These are phyloP conservation scores for Ophiostoma triangulosporum DNA, from an alignment of 2,329 filamentous ascomycete species.

Conservation along the genomic window DNA sequence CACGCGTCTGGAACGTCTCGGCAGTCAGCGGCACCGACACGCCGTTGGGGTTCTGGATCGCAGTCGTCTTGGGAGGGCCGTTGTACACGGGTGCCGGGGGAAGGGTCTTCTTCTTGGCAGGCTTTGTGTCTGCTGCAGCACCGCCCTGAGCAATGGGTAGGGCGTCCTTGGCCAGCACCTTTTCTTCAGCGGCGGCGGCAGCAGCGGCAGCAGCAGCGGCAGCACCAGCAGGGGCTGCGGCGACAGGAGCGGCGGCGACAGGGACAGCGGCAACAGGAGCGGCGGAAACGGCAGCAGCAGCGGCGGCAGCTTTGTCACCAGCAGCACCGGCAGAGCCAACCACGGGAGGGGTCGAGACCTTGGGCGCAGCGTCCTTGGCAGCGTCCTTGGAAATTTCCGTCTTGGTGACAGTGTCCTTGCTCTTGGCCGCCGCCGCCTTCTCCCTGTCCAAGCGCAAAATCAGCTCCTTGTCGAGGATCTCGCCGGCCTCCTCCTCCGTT, in stretches of 20 bases:
- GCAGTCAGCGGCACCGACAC: conserved; percentile 62
- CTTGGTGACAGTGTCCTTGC: conserved; percentile 10
- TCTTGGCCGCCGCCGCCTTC: conserved; percentile 5
- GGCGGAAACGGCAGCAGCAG: not conserved
- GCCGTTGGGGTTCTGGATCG: conserved; percentile 61
- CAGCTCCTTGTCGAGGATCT: conserved; percentile 9
- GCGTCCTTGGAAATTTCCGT: conserved; percentile 20
- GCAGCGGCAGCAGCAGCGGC: not conserved
- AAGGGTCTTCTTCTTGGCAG: conserved; percentile 15
- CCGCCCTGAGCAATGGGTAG: conserved; percentile 9
- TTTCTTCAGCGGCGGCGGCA: conserved; percentile 2
- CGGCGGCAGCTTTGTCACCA: not conserved
- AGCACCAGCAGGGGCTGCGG: not conserved
- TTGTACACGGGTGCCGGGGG: not conserved
- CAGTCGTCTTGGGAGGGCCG: conserved; percentile 36
- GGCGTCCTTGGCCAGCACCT: conserved; percentile 12
- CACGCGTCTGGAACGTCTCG: conserved; percentile 72
- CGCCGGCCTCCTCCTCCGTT: conserved; percentile 19
- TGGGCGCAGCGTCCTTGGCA: conserved; percentile 3
- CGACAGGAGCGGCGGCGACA: not conserved
- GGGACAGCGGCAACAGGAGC: not conserved
- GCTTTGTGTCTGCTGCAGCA: conserved; percentile 5
- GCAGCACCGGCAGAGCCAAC: not conserved
- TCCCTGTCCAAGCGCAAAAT: conserved; percentile 3
- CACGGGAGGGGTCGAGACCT: not conserved